Evolutionary conservation across 2,329 filamentous ascomycete genomes (phyloP), one percentile per base, ranked within the genome.

Genomic region (Chaetomium globosum): DNA sequence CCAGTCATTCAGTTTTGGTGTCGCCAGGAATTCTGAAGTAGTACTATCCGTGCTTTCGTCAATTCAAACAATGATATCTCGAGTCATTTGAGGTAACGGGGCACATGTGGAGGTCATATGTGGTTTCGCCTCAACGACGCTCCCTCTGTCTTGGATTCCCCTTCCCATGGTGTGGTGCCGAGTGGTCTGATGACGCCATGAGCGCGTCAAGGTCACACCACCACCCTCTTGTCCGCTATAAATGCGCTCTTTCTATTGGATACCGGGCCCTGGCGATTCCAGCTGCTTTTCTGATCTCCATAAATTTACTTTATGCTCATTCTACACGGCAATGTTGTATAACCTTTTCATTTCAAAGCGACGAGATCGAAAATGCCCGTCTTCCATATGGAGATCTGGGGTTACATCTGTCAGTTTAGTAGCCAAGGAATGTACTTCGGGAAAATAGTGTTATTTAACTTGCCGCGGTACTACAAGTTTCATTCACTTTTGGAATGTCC

Each of bases 161-260:
- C 23, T 51, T 23, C 21, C 33, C 31, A 6, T 48, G 39, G 48
- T 59, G 49, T 21, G 48, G 21, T 33, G 33, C 4, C 23, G 19
- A 13, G 63, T 65, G 58, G 63, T 31, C 57, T 65, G 63, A 65
- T 65, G 63, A 61, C 58, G 51, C 56, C 62, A 64, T 56, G 21
- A 3, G 21, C 28, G 36, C 36, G 56, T 59, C 36, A 55, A 28
- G 10, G 56, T 60, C 62, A 54, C 36, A 36, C 56, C 57, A 64
- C 46, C 19, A 49, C 39, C 54, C 23, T 16, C 58, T 28, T n/a
- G 31, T 6, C 19, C n/a, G 28, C 12, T 53, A 3, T 43, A 39
- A 30, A 12, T 8, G n/a, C 30, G 5, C 30, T n/a, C 46, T n/a
- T 31, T 46, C 31, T 26, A 59, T 51, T 55, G 51, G 51, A 39